A percentile compares a stretch with the other conserved stretches of the same genome.
Conservation (phyloP, 78 protist species). For the Dictyostelium discoideum region dicty_2.7 NC_007089.4:5508501-5509000, state of each 20-base stretch:
- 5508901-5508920: conserved; percentile 76
- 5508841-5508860: conserved; percentile 40
- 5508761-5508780: too few species aligned
- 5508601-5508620: conserved; percentile 68
- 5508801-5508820: not conserved
- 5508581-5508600: conserved; percentile 39
- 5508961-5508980: conserved; percentile 87
- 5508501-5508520: conserved; percentile 62
- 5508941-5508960: conserved; percentile 90
- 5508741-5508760: too few species aligned
- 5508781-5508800: not conserved
- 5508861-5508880: conserved; percentile 6
- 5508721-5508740: conserved; percentile 37
- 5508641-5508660: conserved; percentile 78
- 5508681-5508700: conserved; percentile 61
- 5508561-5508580: conserved; percentile 41
- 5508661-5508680: conserved; percentile 37
- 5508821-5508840: conserved; percentile 18
- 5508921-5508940: conserved; percentile 79
- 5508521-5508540: conserved; percentile 40
- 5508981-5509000: conserved; percentile 84
- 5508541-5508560: conserved; percentile 4
- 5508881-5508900: conserved; percentile 13
- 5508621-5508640: conserved; percentile 82
- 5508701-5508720: conserved; percentile 57